phyloP scores from a whole-genome alignment of 2,329 filamentous ascomycete genomes.

The Grosmannia penicillata region DNA sequence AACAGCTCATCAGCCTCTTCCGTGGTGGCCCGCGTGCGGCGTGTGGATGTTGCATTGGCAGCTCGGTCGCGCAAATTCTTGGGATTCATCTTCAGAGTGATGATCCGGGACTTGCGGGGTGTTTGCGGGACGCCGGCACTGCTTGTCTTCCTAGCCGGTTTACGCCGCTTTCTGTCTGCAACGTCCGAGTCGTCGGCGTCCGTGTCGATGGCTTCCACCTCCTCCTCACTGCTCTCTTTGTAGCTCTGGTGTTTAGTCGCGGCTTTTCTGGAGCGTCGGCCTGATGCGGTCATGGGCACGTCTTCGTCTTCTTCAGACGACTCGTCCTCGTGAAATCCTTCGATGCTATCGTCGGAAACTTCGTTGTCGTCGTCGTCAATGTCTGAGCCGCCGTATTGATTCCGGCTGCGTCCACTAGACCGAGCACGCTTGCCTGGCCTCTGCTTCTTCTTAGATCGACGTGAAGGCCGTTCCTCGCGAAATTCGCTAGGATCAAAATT shows the following conservation, averaged over 20 bases:
- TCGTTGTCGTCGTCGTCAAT: slow-evolving; percentile 47
- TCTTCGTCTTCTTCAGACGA: slow-evolving; percentile 22
- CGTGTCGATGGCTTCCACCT: slow-evolving; percentile 17
- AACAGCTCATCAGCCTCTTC: slow-evolving; percentile 41
- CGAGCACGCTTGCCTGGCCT: slow-evolving; percentile 14
- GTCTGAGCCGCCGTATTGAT: slow-evolving; percentile 42
- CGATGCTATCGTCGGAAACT: slow-evolving; percentile 36
- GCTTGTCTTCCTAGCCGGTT: slow-evolving; percentile 17
- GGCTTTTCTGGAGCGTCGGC: slow-evolving; percentile 29
- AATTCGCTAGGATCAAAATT: slow-evolving; percentile 45
- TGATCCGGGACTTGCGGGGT: slow-evolving; percentile 12
- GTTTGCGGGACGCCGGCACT: neutral
- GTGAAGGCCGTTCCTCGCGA: slow-evolving; percentile 26
- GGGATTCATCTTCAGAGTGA: slow-evolving; percentile 14
- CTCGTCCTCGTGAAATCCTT: slow-evolving; percentile 31
- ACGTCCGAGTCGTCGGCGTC: slow-evolving; percentile 18
- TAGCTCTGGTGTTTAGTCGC: slow-evolving; percentile 29
- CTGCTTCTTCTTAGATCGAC: slow-evolving; percentile 23
- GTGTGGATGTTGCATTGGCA: slow-evolving; percentile 13
- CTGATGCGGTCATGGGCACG: slow-evolving; percentile 23
- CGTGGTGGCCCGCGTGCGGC: slow-evolving; percentile 37
- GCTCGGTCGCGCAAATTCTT: slow-evolving; percentile 5
- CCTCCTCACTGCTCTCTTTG: slow-evolving; percentile 27
- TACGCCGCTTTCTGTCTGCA: slow-evolving; percentile 21
- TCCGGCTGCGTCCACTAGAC: slow-evolving; percentile 9